phyloP scores from a whole-genome alignment of 2,329 filamentous ascomycete genomes.

The Sarocladium strictum region DNA sequence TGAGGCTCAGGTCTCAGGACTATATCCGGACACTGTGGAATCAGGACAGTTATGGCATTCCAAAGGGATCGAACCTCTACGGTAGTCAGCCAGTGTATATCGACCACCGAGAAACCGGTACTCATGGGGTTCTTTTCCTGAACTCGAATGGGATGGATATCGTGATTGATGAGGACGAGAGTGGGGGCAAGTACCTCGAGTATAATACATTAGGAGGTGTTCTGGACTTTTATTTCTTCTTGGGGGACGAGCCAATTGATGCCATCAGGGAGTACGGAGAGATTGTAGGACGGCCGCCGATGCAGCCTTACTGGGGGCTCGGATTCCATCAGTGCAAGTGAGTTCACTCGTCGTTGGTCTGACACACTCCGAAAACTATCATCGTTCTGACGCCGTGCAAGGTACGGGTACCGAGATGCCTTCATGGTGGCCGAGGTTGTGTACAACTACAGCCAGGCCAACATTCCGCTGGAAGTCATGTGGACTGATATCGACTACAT shows the following conservation, averaged over 20 bases:
- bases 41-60: conserved; percentile 58
- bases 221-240: conserved; percentile 75
- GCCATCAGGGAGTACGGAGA: conserved; percentile 66
- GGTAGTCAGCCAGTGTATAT: conserved; percentile 74
- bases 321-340: conserved; percentile 72
- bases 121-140: conserved; percentile 71
- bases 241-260: conserved; percentile 62
- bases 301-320: conserved; percentile 78
- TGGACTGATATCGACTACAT: conserved; percentile 73
- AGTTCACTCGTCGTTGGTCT: not conserved
- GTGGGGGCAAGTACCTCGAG: conserved; percentile 63
- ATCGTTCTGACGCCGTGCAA: conserved; percentile 15
- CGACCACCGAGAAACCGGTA: conserved; percentile 40
- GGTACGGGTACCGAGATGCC: conserved; percentile 78
- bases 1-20: conserved; percentile 61
- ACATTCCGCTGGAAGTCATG: conserved; percentile 68
- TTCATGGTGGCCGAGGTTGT: conserved; percentile 60
- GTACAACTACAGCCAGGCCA: conserved; percentile 55
- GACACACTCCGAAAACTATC: not conserved
- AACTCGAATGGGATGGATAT: conserved; percentile 75
- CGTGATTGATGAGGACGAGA: conserved; percentile 55
- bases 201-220: conserved; percentile 75
- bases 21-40: conserved; percentile 62
- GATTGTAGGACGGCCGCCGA: conserved; percentile 63
- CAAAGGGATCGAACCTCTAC: conserved; percentile 64